Base-by-base conservation (phyloP, 257 asterid species). In the Anisodus tanguticus region DNA sequence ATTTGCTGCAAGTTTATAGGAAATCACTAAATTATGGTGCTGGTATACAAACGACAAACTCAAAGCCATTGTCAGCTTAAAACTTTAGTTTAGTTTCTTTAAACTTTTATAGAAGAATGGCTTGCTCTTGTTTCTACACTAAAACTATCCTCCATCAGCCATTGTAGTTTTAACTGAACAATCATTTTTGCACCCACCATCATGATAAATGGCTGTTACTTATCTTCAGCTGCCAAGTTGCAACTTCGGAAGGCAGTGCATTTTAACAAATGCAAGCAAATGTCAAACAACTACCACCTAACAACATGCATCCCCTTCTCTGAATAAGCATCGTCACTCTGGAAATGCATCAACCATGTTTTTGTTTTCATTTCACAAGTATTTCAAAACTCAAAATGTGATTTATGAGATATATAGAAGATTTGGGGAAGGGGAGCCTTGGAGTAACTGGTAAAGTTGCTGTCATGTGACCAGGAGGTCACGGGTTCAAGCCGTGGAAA, bases 141-240 rank as follows among this genome's bases (percentile, higher is more conserved):
- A 49, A 39, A 45, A 45, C 41, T 19, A 47, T 72, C 19, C 60
- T 72, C 41, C 80, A 72, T 72, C 59, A 72, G 80, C 60, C 58
- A 72, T 72, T 9, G 47, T 10, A 11, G 17, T 72, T 72, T 45
- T 72, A 26, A 72, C n/a, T 5, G 12, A 3, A 10, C 58, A 47
- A 47, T 47, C 58, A n/a, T 72, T 47, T 67, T 72, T 47, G 7
- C 80, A 45, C 39, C 58, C 80, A 45, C 35, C 35, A 31, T 31
- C 35, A 31, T 31, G 35, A 31, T 74, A 74, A 74, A 22, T 74
- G 37, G 60, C 10, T 47, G 80, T 74, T 19, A 47, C 80, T 49
- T 11, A 45, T 71, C 80, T 71, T 71, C 59, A 71, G 59, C 80
- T 19, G 80, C 80, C 58, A 45, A 71, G 80, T n/a, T 71, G 58